These are phyloP conservation scores for Phytopythium ostracodes DNA, from an alignment of 352 stramenopile species.

Conservation along the genomic window DNA sequence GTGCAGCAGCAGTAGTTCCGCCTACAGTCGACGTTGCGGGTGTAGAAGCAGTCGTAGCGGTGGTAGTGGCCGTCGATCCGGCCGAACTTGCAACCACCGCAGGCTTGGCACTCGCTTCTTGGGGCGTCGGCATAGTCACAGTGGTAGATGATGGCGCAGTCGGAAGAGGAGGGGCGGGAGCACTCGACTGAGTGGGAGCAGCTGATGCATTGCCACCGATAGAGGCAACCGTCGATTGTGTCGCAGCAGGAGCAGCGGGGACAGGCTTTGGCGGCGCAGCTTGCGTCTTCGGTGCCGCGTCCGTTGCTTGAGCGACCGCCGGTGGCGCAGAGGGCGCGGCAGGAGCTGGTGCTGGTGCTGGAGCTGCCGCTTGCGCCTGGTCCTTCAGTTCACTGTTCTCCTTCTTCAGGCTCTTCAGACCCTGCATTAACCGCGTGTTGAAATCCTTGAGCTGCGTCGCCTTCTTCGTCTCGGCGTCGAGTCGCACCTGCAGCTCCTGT, in stretches of 20 bases:
- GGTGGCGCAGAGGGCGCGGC: constrained; percentile 10
- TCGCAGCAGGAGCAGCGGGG: constrained; percentile 5
- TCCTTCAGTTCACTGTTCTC: constrained; percentile 73
- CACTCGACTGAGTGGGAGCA: not conserved
- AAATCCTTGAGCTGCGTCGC: constrained; percentile 68
- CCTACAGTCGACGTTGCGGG: not conserved
- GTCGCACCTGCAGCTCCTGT: constrained; percentile 43
- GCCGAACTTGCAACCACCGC: not conserved
- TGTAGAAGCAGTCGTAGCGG: not conserved
- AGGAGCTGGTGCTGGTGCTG: not conserved
- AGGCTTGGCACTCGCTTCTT: not conserved
- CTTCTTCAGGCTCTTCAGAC: constrained; percentile 68
- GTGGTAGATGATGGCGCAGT: not conserved
- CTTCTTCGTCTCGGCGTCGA: constrained; percentile 69
- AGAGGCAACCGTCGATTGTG: not conserved
- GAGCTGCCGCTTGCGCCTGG: constrained; percentile 15
- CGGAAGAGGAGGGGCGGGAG: not conserved
- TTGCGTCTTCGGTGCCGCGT: constrained; percentile 1
- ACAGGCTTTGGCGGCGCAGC: constrained; percentile 10
- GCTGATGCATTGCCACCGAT: not conserved
- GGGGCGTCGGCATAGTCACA: not conserved
- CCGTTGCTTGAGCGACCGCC: constrained; percentile 7
- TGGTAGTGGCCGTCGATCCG: not conserved
- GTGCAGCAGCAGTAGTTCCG: not conserved
- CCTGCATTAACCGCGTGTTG: constrained; percentile 62